Percentiles rank a stretch among this genome's conserved stretches.
Conservation (phyloP, 768 basidiomycete species). For the Auricularia sp. region DNA sequence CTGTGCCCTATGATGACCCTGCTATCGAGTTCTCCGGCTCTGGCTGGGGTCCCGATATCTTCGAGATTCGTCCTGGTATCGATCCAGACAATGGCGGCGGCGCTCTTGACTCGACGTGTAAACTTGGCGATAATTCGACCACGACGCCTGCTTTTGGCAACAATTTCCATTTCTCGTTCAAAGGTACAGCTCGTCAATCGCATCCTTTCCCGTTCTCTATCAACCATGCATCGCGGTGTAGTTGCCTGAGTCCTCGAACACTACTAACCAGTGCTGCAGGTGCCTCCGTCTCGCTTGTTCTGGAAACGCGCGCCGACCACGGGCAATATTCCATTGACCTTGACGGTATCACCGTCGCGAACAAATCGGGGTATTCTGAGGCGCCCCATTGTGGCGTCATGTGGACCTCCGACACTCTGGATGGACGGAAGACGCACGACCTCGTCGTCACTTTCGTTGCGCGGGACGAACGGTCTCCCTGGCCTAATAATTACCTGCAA, state of each 20-base stretch:
- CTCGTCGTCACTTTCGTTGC: not conserved
- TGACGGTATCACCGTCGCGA: not conserved
- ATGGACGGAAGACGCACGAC: not conserved
- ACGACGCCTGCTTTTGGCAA: not conserved
- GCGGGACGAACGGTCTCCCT: not conserved
- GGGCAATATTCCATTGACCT: not conserved
- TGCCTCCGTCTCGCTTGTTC: not conserved
- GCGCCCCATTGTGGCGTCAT: not conserved
- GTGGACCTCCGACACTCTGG: not conserved
- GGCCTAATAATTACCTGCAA: not conserved
- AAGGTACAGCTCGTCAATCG: not conserved
- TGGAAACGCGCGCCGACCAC: not conserved
- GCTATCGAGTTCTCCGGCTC: not conserved
- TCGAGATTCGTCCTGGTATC: not conserved
- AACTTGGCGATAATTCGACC: not conserved
- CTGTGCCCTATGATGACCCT: not conserved
- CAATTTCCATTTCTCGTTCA: not conserved
- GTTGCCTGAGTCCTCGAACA: not conserved
- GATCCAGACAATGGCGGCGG: not conserved
- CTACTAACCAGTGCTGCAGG: not conserved
- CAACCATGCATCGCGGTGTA: not conserved
- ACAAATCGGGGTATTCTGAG: not conserved
- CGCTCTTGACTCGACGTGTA: not conserved
- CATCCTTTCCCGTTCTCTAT: not conserved
- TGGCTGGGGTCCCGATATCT: not conserved